Evolutionary conservation across 768 basidiomycete genomes (phyloP).

Genomic region (Xanthoconium stramineum): DNA sequence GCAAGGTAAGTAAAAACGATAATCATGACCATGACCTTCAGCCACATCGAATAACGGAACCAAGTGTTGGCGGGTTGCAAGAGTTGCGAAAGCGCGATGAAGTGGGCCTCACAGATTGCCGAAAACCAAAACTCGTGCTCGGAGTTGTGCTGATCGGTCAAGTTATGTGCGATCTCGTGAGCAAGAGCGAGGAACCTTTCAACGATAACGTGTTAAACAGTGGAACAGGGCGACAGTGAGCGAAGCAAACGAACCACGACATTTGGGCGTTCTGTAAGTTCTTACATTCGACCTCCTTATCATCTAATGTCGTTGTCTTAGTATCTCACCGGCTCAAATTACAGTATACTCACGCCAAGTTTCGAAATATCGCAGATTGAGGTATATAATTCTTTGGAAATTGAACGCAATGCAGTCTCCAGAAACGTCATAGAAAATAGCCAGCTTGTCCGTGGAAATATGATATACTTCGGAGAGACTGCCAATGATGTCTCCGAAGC

Average conservation of each 20-base stretch:
- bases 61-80: background rate
- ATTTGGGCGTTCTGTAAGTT: background rate
- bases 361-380: conserved; percentile 52
- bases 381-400: conserved; percentile 73
- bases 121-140: conserved; percentile 93
- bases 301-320: background rate
- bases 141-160: conserved; percentile 76
- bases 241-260: background rate
- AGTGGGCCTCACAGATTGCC: conserved; percentile 69
- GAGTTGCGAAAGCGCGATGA: conserved; percentile 36
- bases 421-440: conserved; percentile 76
- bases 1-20: background rate
- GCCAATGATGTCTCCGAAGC: conserved; percentile 66
- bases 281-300: background rate
- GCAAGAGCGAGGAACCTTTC: conserved; percentile 78
- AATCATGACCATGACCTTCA: no score
- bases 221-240: no score
- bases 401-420: conserved; percentile 92
- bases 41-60: background rate
- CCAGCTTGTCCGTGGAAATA: conserved; percentile 63
- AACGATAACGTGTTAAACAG: background rate
- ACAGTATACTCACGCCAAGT: conserved; percentile 54
- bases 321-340: background rate
- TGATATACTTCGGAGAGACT: conserved; percentile 64
- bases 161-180: conserved; percentile 88